A percentile compares a stretch with the other conserved stretches of the same genome.
phyloP scores from a whole-genome alignment of 2,329 filamentous ascomycete genomes.

The Botrytis hyacinthi region DNA sequence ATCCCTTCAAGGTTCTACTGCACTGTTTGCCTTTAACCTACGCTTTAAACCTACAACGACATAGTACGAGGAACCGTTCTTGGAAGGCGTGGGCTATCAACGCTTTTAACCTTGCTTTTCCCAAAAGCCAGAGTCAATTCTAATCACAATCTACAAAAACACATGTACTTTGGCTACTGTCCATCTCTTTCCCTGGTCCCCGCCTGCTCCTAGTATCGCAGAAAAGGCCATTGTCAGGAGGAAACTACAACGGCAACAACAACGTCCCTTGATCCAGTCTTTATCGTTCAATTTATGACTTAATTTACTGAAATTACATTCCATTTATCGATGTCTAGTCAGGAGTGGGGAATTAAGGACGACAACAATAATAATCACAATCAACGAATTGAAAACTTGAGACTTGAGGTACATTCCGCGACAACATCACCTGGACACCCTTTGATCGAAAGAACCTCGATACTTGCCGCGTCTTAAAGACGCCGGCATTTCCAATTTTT shows the following conservation, averaged over 20 bases:
- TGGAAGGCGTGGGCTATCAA: slow-evolving; percentile 14
- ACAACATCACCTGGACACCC: slow-evolving; percentile 13
- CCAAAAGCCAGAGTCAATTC: not conserved
- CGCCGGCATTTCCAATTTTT: slow-evolving; percentile 40
- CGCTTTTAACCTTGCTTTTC: not conserved
- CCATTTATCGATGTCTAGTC: slow-evolving; percentile 5
- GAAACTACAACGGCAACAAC: not conserved
- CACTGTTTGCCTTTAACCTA: not conserved
- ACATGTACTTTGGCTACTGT: not conserved
- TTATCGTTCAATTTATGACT: not conserved
- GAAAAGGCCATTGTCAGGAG: not conserved
- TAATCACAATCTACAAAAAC: not conserved
- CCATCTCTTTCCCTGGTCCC: not conserved
- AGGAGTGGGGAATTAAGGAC: not conserved
- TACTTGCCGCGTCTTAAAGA: slow-evolving; percentile 46
- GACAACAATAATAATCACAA: not conserved
- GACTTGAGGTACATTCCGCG: slow-evolving; percentile 2
- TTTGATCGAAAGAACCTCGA: slow-evolving; percentile 17
- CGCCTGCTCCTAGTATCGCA: not conserved
- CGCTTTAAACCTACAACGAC: not conserved
- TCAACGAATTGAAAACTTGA: slow-evolving; percentile 7
- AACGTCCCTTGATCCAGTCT: not conserved
- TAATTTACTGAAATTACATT: not conserved
- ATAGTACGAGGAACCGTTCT: slow-evolving; percentile 17
- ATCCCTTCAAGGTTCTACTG: not conserved